phyloP scores from a whole-genome alignment of 257 asterid species.

The Euphrasia confusa region DNA sequence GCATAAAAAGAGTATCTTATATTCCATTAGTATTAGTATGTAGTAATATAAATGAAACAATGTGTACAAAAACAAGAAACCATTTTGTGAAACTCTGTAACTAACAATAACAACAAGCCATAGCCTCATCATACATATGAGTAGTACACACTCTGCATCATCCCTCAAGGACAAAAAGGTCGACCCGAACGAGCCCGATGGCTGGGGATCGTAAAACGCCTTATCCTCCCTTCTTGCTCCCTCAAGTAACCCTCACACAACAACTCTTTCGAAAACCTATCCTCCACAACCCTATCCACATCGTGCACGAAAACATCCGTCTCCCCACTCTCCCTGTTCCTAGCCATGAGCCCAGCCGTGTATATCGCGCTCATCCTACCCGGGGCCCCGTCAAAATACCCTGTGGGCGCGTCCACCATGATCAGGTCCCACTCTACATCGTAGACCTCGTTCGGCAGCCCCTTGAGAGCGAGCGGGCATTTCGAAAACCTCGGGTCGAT shows the following conservation, averaged over 20 bases:
- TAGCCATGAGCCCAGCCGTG: slow-evolving; percentile 77
- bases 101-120: not conserved
- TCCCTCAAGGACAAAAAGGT: slow-evolving; percentile 63
- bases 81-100: too few relatives aligned
- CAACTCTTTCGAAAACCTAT: slow-evolving; percentile 64
- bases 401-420: slow-evolving; percentile 94
- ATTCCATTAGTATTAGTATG: too few relatives aligned
- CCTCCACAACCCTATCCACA: slow-evolving; percentile 72
- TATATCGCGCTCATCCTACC: slow-evolving; percentile 87
- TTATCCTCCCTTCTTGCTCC: slow-evolving; percentile 62
- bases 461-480: slow-evolving; percentile 57
- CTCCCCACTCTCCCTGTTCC: slow-evolving; percentile 63
- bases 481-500: slow-evolving; percentile 72
- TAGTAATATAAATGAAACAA: too few relatives aligned
- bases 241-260: slow-evolving; percentile 68
- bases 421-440: slow-evolving; percentile 81
- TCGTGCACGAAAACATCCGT: slow-evolving; percentile 89
- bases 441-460: slow-evolving; percentile 51
- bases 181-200: slow-evolving; percentile 47
- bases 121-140: too few relatives aligned
- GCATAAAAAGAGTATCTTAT: too few relatives aligned
- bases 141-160: too few relatives aligned
- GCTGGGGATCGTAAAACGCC: slow-evolving; percentile 76
- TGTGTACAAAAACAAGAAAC: too few relatives aligned
- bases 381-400: slow-evolving; percentile 72